A percentile compares a stretch with the other conserved stretches of the same genome.
Conservation (phyloP, 768 basidiomycete species). For the Kwoniella shandongensis region DNA sequence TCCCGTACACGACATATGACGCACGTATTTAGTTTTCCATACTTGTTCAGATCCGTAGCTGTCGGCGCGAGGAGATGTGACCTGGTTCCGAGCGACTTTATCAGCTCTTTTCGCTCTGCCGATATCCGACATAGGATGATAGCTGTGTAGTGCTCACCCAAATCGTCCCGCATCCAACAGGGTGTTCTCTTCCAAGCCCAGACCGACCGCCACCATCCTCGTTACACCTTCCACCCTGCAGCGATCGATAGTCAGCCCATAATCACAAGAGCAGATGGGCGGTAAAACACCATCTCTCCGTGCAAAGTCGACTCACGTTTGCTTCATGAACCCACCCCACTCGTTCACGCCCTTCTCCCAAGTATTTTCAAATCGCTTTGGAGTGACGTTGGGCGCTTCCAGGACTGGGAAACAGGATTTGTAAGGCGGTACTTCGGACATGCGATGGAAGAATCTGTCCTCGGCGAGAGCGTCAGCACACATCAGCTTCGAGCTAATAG, state of each 20-base stretch:
- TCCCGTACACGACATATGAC: conserved; percentile 2
- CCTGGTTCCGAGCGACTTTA: conserved; percentile 51
- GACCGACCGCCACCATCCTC: conserved; percentile 80
- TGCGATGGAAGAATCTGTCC: conserved; percentile 55
- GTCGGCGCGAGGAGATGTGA: conserved; percentile 91
- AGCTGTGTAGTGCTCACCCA: conserved; percentile 60
- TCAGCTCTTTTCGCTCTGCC: too few species aligned
- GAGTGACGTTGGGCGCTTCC: conserved; percentile 80
- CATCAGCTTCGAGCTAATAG: neutral
- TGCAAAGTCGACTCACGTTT: conserved; percentile 65
- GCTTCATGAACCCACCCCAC: conserved; percentile 87
- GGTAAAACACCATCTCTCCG: too few species aligned
- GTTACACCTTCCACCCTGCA: conserved; percentile 83
- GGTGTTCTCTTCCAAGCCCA: conserved; percentile 68
- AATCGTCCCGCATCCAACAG: conserved; percentile 80
- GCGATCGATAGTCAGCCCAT: too few species aligned
- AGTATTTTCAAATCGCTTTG: conserved; percentile 62
- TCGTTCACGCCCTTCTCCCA: conserved; percentile 77
- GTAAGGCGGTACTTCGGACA: conserved; percentile 63
- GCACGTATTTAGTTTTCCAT: conserved; percentile 57
- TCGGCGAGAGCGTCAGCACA: too few species aligned
- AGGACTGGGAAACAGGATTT: conserved; percentile 72
- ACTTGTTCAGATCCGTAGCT: conserved; percentile 81
- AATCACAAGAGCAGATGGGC: too few species aligned
- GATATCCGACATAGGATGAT: neutral